These are phyloP conservation scores for Drechslerella dactyloides DNA, from an alignment of 2,329 filamentous ascomycete genomes.

Conservation along the genomic window DNA sequence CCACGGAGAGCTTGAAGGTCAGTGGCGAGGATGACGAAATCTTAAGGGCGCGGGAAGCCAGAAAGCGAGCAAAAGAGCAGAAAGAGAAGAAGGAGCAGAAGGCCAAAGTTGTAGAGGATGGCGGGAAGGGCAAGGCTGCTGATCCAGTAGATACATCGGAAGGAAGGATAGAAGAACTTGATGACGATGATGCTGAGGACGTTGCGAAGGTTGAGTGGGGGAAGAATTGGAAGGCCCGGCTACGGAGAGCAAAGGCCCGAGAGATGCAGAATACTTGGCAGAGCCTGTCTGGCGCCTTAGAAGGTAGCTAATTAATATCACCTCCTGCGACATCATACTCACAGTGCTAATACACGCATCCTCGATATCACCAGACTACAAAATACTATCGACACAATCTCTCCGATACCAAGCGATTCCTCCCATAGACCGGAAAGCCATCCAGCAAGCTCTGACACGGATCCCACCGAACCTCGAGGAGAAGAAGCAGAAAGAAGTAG, in stretches of 20 bases:
- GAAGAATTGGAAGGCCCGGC: conserved; percentile 49
- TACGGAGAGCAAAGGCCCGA: conserved; percentile 48
- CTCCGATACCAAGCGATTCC: conserved; percentile 37
- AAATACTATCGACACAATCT: conserved; percentile 28
- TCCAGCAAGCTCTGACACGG: conserved; percentile 27
- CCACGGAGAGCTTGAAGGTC: conserved; percentile 31
- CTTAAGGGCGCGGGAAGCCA: conserved; percentile 13
- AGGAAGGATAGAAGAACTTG: conserved; percentile 42
- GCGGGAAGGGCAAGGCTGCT: conserved; percentile 19
- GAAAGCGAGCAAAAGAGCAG: conserved; percentile 23
- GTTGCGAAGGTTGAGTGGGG: conserved; percentile 37
- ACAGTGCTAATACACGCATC: too few species aligned
- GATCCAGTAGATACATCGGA: conserved; percentile 21
- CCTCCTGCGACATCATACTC: too few species aligned
- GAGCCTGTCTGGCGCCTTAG: conserved; percentile 32
- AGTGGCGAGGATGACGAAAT: conserved; percentile 48
- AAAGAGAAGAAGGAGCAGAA: conserved; percentile 27
- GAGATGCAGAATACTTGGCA: conserved; percentile 50
- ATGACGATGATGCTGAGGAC: conserved; percentile 25
- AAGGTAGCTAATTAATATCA: conserved; percentile 33
- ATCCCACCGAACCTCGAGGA: conserved; percentile 74
- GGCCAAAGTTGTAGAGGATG: conserved; percentile 11
- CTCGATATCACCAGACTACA: conserved; percentile 37
- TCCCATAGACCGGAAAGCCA: conserved; percentile 28
- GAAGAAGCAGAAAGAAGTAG: conserved; percentile 85